Evolutionary conservation across 345 rosid species (phyloP), one percentile per base, ranked within the genome.

Genomic region (Carallia brachiata): DNA sequence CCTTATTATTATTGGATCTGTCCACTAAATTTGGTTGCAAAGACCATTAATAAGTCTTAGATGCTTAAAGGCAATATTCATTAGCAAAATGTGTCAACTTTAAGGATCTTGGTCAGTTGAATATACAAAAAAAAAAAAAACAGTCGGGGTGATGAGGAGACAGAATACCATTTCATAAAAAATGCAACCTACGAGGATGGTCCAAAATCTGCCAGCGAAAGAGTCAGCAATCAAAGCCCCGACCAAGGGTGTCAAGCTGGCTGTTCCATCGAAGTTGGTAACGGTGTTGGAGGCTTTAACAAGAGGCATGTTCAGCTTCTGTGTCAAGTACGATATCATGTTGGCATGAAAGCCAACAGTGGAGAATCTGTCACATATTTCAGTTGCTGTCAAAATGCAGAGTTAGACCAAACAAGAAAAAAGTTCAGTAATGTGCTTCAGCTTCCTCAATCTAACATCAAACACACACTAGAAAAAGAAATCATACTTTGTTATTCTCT

Each of bases 211-310:
- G 39, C 86, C 86, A 1, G 82, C 82, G 6, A 80, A 79, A 3
- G 90, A 77, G 28, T 86, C 90, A 0, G 90, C 90, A 0, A 86
- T 75, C 59, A 86, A 54, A 71, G 86, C 90, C 1, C 88, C 90
- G 12, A 86, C 48, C 27, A 86, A 69, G 0, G 88, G 84, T 0
- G 86, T 86, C 57, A 86, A 82, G 82, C 83, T 75, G 44, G 81
- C 58, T 0, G 88, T 84, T 31, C 90, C 90, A 0, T 75, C 30
- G 19, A 86, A 81, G 74, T 82, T 86, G 68, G 81, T 78, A 65
- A 86, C 84, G 61, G 75, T 86, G 63, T 82, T 86, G 48, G 88
- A 80, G 28, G 90, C 90, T 63, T 72, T 65, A 2, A 79, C 88
- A 69, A 84, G 55, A 0, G 88, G 84, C 78, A 86, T 8, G 82